Evolutionary conservation across 2,329 filamentous ascomycete species (phyloP), one percentile per base, ranked within the genome.

Genomic region (Colletotrichum chlorophyti): DNA sequence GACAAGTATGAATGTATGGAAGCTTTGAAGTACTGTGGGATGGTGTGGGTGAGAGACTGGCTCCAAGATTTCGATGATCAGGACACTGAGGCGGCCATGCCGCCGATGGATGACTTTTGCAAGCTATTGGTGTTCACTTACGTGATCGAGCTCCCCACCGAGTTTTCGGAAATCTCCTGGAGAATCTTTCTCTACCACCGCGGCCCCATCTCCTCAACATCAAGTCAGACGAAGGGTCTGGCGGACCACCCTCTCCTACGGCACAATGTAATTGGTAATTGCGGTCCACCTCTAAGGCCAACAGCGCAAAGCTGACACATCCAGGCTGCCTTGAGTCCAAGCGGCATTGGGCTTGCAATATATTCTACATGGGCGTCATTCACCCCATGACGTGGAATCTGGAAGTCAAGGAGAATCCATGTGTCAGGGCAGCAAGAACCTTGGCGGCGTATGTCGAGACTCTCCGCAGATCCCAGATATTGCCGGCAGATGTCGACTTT

Each of bases 1-100:
- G 61, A 67, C 40, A 66, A 69, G 17, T 75, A 72, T 29, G 42
- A 60, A 21, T 64, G 57, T 46, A 50, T 42, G 14, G 26, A 31
- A 10, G 51, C 55, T 12, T 43, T 64, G 12, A 58, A 58, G 26
- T 64, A 64, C 49, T 55, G 57, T 27, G 62, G 58, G 6, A 52
- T 48, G 27, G 40, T 63, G 19, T 64, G 61, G 61, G 35, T 63
- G 19, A 41, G 49, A n/a, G 53, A 64, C 27, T 63, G 58, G 61
- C 58, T 64, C 2, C 49, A 40, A 14, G 43, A 43, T 19, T 64
- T 38, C 24, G 58, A 63, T 4, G 47, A 50, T n/a, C n/a, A n/a
- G n/a, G n/a, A n/a, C n/a, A n/a, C n/a, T n/a, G n/a, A n/a, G n/a
- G n/a, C n/a, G 2, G 43, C 43, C 31, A 43, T 43, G 17, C 61